Percentiles rank a stretch among this genome's conserved stretches.
Conservation (phyloP, 2,329 filamentous ascomycete genomes). For the Colletotrichum euphorbiae region DNA sequence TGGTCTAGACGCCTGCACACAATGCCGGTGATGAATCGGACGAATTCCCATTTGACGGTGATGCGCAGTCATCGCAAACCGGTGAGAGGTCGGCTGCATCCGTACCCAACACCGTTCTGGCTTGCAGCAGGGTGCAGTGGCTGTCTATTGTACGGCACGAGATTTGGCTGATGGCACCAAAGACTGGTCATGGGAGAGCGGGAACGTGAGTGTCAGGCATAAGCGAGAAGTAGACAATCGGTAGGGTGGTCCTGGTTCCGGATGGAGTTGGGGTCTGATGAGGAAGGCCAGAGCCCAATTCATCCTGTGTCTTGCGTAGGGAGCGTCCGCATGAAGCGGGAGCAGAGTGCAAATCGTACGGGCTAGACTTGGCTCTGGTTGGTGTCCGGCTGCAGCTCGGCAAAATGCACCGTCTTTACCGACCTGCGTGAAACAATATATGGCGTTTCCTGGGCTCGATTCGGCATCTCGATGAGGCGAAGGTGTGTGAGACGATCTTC, state of each 20-base stretch:
- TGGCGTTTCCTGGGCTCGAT: conserved; percentile 4
- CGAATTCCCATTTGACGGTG: conserved; percentile 32
- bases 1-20: conserved; percentile 37
- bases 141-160: neutral
- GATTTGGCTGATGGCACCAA: neutral
- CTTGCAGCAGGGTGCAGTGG: neutral
- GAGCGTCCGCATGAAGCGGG: neutral
- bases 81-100: conserved; percentile 35
- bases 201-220: neutral
- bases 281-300: neutral
- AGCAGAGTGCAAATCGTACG: neutral
- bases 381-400: conserved; percentile 7
- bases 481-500: conserved; percentile 1
- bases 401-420: conserved; percentile 7
- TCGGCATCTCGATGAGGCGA: neutral
- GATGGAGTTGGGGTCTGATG: neutral
- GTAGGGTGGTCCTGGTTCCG: neutral
- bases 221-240: neutral
- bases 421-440: conserved; percentile 1
- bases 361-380: neutral
- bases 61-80: conserved; percentile 25
- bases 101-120: conserved; percentile 31
- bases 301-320: neutral
- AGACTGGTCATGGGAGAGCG: neutral
- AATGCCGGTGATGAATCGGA: conserved; percentile 33